A percentile compares a stretch with the other conserved stretches of the same genome.
phyloP scores from a whole-genome alignment of 1,139 yeast genomes.

The Hyphopichia fennica region DNA sequence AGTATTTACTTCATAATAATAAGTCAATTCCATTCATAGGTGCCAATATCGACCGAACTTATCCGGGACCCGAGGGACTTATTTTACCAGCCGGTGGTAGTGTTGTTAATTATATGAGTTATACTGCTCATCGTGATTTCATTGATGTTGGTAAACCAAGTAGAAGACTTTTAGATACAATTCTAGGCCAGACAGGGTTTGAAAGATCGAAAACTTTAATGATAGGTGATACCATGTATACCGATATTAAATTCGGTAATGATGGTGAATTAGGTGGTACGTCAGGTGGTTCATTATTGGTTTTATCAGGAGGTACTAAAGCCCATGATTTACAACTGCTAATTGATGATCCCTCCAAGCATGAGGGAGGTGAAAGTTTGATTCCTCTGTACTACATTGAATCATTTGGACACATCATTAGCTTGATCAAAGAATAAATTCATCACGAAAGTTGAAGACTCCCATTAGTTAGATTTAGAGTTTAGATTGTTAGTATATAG shows the following conservation, averaged over 20 bases:
- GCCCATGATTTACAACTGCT: conserved; percentile 21
- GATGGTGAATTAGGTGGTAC: conserved; percentile 38
- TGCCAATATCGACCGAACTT: conserved; percentile 40
- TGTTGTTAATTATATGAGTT: conserved; percentile 39
- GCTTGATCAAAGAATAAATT: conserved; percentile 8
- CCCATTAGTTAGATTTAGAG: too few species aligned
- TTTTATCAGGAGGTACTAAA: conserved; percentile 39
- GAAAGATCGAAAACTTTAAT: conserved; percentile 30
- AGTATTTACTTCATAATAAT: conserved; percentile 34
- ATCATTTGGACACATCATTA: conserved; percentile 29
- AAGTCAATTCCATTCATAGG: conserved; percentile 40
- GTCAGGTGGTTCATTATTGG: conserved; percentile 32
- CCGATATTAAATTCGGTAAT: conserved; percentile 46
- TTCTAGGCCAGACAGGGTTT: conserved; percentile 27
- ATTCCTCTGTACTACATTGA: conserved; percentile 31
- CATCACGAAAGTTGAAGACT: too few species aligned
- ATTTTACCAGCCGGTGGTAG: conserved; percentile 46
- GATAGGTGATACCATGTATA: conserved; percentile 47
- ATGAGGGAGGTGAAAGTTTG: conserved; percentile 19
- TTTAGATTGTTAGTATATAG: neutral
- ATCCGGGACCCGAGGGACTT: conserved; percentile 41
- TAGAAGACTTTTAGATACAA: conserved; percentile 27
- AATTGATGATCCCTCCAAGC: conserved; percentile 9
- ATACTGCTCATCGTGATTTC: conserved; percentile 33
- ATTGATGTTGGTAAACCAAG: conserved; percentile 44